These are phyloP conservation scores for Echinochloa phyllopogon DNA, from an alignment of 176 grass and related monocot genomes.

Conservation along the genomic window DNA sequence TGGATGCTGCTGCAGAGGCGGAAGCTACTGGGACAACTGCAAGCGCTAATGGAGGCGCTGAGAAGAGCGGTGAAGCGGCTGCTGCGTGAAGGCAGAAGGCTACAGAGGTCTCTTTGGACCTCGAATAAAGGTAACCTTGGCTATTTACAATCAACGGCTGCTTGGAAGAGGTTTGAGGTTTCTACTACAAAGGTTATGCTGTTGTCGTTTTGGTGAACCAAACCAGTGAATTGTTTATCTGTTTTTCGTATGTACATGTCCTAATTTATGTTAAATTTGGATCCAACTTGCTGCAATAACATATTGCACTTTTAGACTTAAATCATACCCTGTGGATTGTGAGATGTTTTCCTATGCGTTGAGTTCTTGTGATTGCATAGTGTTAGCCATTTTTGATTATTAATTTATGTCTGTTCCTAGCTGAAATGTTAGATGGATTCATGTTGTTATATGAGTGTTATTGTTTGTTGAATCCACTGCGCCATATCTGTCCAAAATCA, in stretches of 20 bases:
- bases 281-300: neutral
- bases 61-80: slow-evolving; percentile 38
- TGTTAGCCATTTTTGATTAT: neutral
- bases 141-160: neutral
- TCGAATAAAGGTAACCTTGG: slow-evolving; percentile 1
- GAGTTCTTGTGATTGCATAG: neutral
- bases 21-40: slow-evolving; percentile 45
- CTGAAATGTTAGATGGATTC: neutral
- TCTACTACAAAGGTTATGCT: neutral
- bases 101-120: slow-evolving; percentile 4
- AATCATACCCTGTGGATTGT: neutral
- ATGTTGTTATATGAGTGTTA: neutral
- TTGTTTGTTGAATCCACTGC: neutral
- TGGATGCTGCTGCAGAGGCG: slow-evolving; percentile 66
- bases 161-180: neutral
- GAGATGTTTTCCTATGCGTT: neutral
- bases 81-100: slow-evolving; percentile 42
- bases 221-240: slow-evolving; percentile 5
- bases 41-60: slow-evolving; percentile 26
- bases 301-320: neutral
- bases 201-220: neutral
- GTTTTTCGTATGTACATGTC: neutral
- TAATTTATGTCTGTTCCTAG: neutral
- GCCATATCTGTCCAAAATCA: neutral
- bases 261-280: neutral